Percentiles rank a stretch among this genome's conserved stretches.
phyloP scores from a whole-genome alignment of 106 monocot species.

The Dendrobium chrysotoxum region DNA sequence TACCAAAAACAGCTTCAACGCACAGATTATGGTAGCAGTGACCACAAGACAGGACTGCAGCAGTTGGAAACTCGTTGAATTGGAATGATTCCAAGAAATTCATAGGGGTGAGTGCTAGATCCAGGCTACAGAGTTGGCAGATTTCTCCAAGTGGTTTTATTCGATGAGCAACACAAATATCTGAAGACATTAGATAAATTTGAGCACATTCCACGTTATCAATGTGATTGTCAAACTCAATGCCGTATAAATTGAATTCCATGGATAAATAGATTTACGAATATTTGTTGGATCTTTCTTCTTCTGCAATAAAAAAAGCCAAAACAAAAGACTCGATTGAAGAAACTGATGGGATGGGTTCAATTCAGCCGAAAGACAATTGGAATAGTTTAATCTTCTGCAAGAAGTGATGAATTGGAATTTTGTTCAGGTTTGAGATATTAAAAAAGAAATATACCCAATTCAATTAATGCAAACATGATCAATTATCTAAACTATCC shows the following conservation, averaged over 20 bases:
- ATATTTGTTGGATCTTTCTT: not conserved
- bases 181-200: not conserved
- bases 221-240: not conserved
- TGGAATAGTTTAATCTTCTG: no score
- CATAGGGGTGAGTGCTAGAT: not conserved
- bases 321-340: no score
- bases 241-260: not conserved
- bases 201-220: not conserved
- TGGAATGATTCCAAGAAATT: not conserved
- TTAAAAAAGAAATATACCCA: no score
- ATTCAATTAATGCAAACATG: no score
- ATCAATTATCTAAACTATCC: no score
- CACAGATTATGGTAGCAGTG: not conserved
- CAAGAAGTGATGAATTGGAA: no score
- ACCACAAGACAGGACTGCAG: not conserved
- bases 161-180: not conserved
- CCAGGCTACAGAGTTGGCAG: conserved; percentile 1
- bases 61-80: not conserved
- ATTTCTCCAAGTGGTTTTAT: not conserved
- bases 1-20: not conserved
- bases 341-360: no score
- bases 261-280: not conserved
- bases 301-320: not conserved
- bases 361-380: no score
- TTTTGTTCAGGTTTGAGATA: no score